These are phyloP conservation scores for Cyclotella sp. DNA, from an alignment of 108 stramenopile species.

Conservation along the genomic window DNA sequence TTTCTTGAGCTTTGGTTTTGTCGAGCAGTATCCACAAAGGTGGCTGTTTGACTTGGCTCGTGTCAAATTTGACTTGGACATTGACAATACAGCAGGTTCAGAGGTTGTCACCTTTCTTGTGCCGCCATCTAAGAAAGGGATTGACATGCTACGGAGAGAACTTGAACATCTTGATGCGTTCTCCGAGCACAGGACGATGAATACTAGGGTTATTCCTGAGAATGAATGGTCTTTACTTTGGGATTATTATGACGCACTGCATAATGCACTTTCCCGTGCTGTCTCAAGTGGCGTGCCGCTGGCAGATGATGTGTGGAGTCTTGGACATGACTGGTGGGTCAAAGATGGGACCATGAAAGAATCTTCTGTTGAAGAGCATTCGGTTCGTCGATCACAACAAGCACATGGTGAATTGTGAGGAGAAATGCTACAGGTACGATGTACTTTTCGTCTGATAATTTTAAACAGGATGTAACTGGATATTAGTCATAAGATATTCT, in stretches of 20 bases:
- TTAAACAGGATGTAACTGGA: no score
- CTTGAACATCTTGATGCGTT: slow-evolving; percentile 20
- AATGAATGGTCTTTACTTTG: slow-evolving; percentile 35
- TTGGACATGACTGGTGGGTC: slow-evolving; percentile 43
- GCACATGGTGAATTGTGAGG: neutral
- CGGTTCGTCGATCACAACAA: slow-evolving; percentile 8
- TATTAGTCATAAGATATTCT: no score
- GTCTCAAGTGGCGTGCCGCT: slow-evolving; percentile 25
- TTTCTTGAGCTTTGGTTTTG: slow-evolving; percentile 79
- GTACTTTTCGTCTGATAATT: no score
- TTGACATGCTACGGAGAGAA: slow-evolving; percentile 29
- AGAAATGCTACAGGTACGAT: no score
- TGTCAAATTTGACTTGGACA: slow-evolving; percentile 49
- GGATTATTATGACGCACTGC: slow-evolving; percentile 48
- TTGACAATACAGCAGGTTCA: slow-evolving; percentile 25
- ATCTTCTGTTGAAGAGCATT: slow-evolving; percentile 19
- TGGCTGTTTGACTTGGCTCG: slow-evolving; percentile 64
- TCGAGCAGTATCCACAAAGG: slow-evolving; percentile 77
- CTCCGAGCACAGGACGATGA: slow-evolving; percentile 6
- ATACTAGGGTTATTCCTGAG: neutral
- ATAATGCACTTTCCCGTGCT: slow-evolving; percentile 25
- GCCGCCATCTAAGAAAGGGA: slow-evolving; percentile 43
- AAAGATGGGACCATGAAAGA: slow-evolving; percentile 31
- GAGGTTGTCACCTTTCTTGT: slow-evolving; percentile 44
- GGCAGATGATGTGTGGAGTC: slow-evolving; percentile 41